Conservation (phyloP, 257 asterid species). For the Galeopsis tetrahit region DNA sequence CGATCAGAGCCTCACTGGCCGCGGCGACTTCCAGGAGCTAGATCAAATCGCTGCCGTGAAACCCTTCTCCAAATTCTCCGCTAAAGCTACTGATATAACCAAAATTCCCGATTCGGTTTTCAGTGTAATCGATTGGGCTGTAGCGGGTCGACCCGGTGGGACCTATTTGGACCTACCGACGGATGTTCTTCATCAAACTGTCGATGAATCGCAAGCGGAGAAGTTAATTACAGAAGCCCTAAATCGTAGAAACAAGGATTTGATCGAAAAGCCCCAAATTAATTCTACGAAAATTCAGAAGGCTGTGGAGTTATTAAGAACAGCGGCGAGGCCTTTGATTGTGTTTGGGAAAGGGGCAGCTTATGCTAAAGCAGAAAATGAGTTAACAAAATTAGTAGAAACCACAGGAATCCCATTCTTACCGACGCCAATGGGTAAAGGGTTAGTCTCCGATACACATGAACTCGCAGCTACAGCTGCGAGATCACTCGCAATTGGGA, state of each 20-base stretch:
- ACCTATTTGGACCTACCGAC: conserved; percentile 80
- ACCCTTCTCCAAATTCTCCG: conserved; percentile 78
- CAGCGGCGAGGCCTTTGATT: conserved; percentile 85
- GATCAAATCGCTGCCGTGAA: conserved; percentile 78
- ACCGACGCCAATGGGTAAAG: conserved; percentile 97
- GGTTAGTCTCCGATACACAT: conserved; percentile 73
- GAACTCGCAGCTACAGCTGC: conserved; percentile 92
- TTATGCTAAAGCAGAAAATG: conserved; percentile 67
- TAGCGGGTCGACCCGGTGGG: conserved; percentile 80
- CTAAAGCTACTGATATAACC: conserved; percentile 65
- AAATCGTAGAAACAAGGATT: conserved; percentile 40
- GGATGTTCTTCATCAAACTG: conserved; percentile 73
- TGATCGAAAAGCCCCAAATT: conserved; percentile 48
- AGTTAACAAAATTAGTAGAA: conserved; percentile 60
- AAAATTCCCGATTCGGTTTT: conserved; percentile 66
- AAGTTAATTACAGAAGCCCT: conserved; percentile 58
- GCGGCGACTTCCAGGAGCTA: conserved; percentile 92
- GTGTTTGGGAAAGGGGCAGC: conserved; percentile 96
- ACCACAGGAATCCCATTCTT: conserved; percentile 81
- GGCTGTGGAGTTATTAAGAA: conserved; percentile 69
- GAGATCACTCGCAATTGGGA: conserved; percentile 85
- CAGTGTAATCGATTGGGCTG: conserved; percentile 63
- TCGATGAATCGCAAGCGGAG: conserved; percentile 64
- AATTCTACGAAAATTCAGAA: conserved; percentile 47
- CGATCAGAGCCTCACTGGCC: conserved; percentile 70